phyloP scores from a whole-genome alignment of 169 alveolate species.

The Eimeria acervulina region DNA sequence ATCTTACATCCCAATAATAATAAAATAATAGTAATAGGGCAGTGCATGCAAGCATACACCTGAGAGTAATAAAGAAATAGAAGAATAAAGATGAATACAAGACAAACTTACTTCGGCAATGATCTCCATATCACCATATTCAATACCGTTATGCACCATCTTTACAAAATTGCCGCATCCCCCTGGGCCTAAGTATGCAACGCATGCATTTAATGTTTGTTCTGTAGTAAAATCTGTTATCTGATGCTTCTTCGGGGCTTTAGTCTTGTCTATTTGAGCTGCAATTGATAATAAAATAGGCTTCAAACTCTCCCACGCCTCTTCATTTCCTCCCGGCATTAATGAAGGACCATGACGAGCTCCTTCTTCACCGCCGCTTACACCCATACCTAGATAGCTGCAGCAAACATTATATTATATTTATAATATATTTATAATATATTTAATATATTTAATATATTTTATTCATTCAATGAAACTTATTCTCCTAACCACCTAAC shows the following conservation, averaged over 20 bases:
- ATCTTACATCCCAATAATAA: no score
- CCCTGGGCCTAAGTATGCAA: conserved; percentile 90
- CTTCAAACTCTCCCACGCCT: conserved; percentile 87
- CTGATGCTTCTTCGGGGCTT: not conserved
- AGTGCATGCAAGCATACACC: no score
- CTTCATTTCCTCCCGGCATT: conserved; percentile 91
- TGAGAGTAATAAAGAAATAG: no score
- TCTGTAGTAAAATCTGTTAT: conserved; percentile 3
- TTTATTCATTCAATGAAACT: no score
- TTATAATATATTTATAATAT: no score
- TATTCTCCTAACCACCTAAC: no score
- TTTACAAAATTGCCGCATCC: conserved; percentile 93
- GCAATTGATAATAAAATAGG: conserved; percentile 86
- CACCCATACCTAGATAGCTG: conserved; percentile 92
- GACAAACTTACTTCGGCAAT: conserved; percentile 86
- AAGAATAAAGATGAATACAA: no score
- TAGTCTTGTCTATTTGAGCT: conserved; percentile 82
- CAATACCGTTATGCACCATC: conserved; percentile 94
- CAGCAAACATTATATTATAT: no score
- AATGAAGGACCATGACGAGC: conserved; percentile 92
- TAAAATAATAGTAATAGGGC: no score
- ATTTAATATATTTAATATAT: no score
- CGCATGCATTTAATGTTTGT: conserved; percentile 62
- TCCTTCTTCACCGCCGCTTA: conserved; percentile 94
- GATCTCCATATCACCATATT: conserved; percentile 92